Evolutionary conservation across 768 basidiomycete species (phyloP).

Genomic region (Boletus speciosus): DNA sequence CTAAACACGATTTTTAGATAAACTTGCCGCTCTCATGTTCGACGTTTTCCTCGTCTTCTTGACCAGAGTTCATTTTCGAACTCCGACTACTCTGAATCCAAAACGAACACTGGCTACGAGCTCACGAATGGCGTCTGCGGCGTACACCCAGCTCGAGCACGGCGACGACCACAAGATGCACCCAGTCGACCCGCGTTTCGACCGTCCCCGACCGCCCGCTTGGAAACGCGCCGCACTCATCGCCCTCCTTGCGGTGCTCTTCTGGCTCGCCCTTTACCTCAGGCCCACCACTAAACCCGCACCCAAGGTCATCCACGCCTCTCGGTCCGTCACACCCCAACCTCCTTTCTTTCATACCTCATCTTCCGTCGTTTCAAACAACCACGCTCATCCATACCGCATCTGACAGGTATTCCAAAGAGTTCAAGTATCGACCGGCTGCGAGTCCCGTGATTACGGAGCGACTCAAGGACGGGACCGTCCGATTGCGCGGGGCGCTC

Average conservation of each 20-base stretch:
- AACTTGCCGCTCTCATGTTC: constrained; percentile 2
- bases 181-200: constrained; percentile 28
- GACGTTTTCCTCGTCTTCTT: constrained; percentile 1
- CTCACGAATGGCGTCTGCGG: not conserved
- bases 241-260: constrained; percentile 37
- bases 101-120: no score
- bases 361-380: no score
- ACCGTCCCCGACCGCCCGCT: constrained; percentile 37
- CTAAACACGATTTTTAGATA: not conserved
- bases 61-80: constrained; percentile 18
- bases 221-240: constrained; percentile 49
- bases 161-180: not conserved
- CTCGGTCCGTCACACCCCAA: constrained; percentile 44
- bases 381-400: not conserved
- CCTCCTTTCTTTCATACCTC: no score
- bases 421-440: constrained; percentile 78
- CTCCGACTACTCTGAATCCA: constrained; percentile 11
- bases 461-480: constrained; percentile 63
- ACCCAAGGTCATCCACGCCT: constrained; percentile 56
- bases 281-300: constrained; percentile 22
- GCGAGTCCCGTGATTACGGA: constrained; percentile 84
- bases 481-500: constrained; percentile 66
- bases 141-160: constrained; percentile 11
- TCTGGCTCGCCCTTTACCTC: constrained; percentile 44
- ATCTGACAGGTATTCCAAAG: constrained; percentile 69